Evolutionary conservation across 2,329 filamentous ascomycete species (phyloP).

Genomic region (Trichoderma guizhouense): DNA sequence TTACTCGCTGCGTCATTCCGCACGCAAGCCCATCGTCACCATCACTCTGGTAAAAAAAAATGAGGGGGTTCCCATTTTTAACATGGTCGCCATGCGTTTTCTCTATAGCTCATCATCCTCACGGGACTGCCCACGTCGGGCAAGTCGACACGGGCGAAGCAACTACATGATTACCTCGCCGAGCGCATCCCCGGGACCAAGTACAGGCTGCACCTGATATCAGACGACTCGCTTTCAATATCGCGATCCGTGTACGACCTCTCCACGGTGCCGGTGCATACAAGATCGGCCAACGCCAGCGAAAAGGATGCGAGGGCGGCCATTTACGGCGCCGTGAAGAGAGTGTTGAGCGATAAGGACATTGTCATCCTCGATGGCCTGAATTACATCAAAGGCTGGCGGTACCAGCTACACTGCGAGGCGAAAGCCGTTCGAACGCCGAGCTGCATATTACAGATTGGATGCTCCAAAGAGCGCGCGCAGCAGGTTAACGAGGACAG

Average conservation of each 20-base stretch:
- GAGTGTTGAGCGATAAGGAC: slow-evolving; percentile 66
- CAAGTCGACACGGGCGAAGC: slow-evolving; percentile 62
- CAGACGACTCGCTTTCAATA: slow-evolving; percentile 68
- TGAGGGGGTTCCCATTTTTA: neutral
- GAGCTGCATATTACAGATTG: slow-evolving; percentile 69
- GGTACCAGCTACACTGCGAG: slow-evolving; percentile 83
- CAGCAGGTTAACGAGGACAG: slow-evolving; percentile 58
- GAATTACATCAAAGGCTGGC: slow-evolving; percentile 89
- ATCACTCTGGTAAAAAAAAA: neutral
- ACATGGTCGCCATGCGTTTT: neutral
- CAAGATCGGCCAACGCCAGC: slow-evolving; percentile 66
- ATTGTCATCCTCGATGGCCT: slow-evolving; percentile 76
- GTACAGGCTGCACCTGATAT: slow-evolving; percentile 70
- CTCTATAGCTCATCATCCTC: slow-evolving; percentile 59
- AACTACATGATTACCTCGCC: slow-evolving; percentile 64
- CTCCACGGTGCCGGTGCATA: slow-evolving; percentile 54
- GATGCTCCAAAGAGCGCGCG: slow-evolving; percentile 52
- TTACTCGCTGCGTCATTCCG: neutral
- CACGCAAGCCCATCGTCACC: slow-evolving; percentile 1
- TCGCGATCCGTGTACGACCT: slow-evolving; percentile 69
- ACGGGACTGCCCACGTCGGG: slow-evolving; percentile 66
- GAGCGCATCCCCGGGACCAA: slow-evolving; percentile 50
- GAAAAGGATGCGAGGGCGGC: slow-evolving; percentile 80
- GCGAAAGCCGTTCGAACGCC: slow-evolving; percentile 75
- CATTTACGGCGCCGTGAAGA: slow-evolving; percentile 74